Evolutionary conservation across 169 alveolate species (phyloP).

Genomic region (Eimeria necatrix): DNA sequence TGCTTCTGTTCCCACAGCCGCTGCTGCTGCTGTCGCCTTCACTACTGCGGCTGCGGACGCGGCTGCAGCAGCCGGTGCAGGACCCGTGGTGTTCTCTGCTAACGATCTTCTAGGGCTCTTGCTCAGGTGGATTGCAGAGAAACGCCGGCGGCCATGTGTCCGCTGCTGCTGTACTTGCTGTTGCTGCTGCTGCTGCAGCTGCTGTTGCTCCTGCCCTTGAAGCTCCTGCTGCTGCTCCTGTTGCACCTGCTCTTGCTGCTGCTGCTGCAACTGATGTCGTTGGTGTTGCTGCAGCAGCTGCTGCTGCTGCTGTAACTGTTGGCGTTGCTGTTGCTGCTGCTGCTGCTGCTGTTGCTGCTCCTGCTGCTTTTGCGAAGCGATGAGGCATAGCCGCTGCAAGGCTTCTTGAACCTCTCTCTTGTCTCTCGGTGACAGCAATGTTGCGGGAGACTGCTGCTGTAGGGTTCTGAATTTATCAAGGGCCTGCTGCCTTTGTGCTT

Average conservation of each 20-base stretch:
- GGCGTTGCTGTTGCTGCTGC: slow-evolving; percentile 19
- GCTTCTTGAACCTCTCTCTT: neutral
- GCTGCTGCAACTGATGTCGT: neutral
- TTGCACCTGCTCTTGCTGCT: neutral
- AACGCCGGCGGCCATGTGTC: neutral
- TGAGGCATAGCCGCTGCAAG: neutral
- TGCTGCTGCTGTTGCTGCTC: neutral
- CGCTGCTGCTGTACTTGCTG: neutral
- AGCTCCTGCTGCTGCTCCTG: neutral
- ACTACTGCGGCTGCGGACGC: neutral
- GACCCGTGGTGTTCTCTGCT: too few relatives aligned
- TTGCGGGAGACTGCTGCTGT: neutral
- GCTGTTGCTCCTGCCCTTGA: neutral
- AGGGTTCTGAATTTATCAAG: neutral
- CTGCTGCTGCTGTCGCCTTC: slow-evolving; percentile 15
- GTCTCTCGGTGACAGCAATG: neutral
- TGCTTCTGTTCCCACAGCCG: neutral
- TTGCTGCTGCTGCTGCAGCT: slow-evolving; percentile 12
- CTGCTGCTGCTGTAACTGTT: neutral
- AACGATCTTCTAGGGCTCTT: too few relatives aligned
- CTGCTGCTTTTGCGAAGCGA: neutral
- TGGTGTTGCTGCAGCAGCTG: neutral
- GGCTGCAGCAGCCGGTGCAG: neutral
- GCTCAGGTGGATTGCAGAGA: neutral
- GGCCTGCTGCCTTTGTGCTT: neutral